Conservation (phyloP, 2,329 filamentous ascomycete species). For the Fusarium tricinctum region DNA sequence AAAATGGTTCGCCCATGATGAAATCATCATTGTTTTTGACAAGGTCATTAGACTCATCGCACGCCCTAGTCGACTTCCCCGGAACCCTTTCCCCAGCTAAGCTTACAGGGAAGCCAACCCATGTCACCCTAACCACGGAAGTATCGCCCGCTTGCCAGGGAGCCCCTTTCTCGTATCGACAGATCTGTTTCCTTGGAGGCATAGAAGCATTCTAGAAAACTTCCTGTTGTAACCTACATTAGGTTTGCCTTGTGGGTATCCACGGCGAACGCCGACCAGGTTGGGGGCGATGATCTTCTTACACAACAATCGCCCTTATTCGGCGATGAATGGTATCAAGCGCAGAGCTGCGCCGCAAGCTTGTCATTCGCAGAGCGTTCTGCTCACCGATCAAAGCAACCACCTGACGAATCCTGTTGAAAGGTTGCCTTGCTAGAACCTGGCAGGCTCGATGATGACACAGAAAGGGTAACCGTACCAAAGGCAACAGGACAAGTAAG, state of each 20-base stretch:
- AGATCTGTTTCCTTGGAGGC: constrained; percentile 18
- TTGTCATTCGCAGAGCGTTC: constrained; percentile 16
- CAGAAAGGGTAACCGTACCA: constrained; percentile 24
- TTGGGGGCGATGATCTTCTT: constrained; percentile 18
- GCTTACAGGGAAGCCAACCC: constrained; percentile 18
- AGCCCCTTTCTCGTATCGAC: constrained; percentile 27
- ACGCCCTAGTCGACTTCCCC: not conserved
- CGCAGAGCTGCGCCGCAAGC: constrained; percentile 32
- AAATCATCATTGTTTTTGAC: constrained; percentile 14
- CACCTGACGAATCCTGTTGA: constrained; percentile 14
- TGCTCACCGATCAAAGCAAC: constrained; percentile 20
- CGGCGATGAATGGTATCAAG: constrained; percentile 17
- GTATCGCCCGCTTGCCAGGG: constrained; percentile 19
- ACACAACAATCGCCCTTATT: constrained; percentile 2
- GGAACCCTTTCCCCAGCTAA: constrained; percentile 16
- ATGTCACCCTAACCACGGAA: constrained; percentile 21
- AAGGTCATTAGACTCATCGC: constrained; percentile 18
- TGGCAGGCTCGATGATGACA: constrained; percentile 6
- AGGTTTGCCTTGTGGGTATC: constrained; percentile 10
- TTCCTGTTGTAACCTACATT: constrained; percentile 43
- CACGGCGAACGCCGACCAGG: constrained; percentile 20
- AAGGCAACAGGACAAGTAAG: constrained; percentile 14
- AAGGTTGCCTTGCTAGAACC: constrained; percentile 10
- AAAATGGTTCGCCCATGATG: constrained; percentile 29
- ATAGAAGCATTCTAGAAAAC: constrained; percentile 47